Base-by-base conservation (phyloP, 495 filamentous ascomycete species). In the Lasiosphaeris hirsuta region DNA sequence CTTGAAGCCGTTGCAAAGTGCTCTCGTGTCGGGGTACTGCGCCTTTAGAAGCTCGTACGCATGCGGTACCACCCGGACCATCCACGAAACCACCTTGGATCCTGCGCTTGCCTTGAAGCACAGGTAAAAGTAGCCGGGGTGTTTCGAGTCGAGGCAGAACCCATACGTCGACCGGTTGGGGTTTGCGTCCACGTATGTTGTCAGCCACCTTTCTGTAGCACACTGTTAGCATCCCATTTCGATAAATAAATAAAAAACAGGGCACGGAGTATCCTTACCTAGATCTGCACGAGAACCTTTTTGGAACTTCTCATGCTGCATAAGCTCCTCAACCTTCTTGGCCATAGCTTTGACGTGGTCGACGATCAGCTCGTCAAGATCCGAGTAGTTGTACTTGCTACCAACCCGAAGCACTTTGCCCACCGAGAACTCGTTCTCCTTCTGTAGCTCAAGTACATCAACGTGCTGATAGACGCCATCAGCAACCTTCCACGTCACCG, bases 271-370 rank as follows among this genome's bases (percentile, higher is more conserved):
- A 74, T 30, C 23, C 88, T 75, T 87, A 96, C 93, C 93, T 57
- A 90, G 88, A 62, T 95, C 88, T 33, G 84, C 76, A 69, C 86
- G 88, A 65, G 81, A 92, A 40, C 86, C 85, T 44, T 83, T 81
- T 67, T 94, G 89, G 70, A 88, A 97, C 70, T 96, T 95, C 62
- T 96, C 92, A 73, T 96, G 83, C 60, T 87, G 76, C 81, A 89
- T 90, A 78, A 98, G 87, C 75, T 98, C 94, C 50, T 96, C 93
- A 7, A 97, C 92, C 76, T 98, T 98, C 75, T 87, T 90, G 33
- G 91, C 90, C 93, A 97, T 97, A 36, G 92, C 89, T 74, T 96
- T 93, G 64, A 98, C 89, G 61, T 98, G 94, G 57, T 91, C 90
- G 70, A 92, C 92, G 63, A 98, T 97, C 72, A 98, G 73, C 72